Evolutionary conservation across 2,329 filamentous ascomycete species (phyloP), one percentile per base, ranked within the genome.

Genomic region (Epichloe sp.): DNA sequence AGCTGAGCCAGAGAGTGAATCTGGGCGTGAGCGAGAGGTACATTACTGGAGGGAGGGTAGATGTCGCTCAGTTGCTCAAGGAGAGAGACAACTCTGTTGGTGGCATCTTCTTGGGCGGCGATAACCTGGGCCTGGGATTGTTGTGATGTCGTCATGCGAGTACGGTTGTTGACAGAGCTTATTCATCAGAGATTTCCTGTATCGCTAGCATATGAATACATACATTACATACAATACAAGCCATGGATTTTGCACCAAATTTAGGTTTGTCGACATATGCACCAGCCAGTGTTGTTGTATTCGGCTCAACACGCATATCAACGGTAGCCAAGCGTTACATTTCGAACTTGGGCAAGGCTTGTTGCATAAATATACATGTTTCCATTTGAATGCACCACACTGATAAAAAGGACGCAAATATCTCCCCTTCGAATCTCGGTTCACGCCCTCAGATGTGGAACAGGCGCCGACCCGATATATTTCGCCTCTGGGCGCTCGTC

Each of bases 11-110:
- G 65, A 78, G 87, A 53, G 79, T 96, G 51, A 96, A 96, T 62
- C 76, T 88, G 15, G 90, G 91, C 6, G 87, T 95, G 26, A 95
- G 87, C 62, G 88, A 90, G 69, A 79, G 77, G 60, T 97, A 96
- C 66, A 73, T 96, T 54, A 87, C 88, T 0, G 79, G 80, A n/a
- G 87, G 88, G 0, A 73, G 79, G n/a, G 79, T 95, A n/a, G 86
- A 96, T 69, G 74, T 95, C 5, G 83, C 83, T 48, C 76, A 88
- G 58, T 65, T 95, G 61, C 59, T 84, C 51, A 74, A 71, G 51
- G 80, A 79, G n/a, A 76, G 74, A 40, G 75, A 77, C 37, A 80
- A 80, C 4, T 50, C 51, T n/a, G 44, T 52, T 1, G 53, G 62
- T 0, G 64, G 63, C 1, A 47, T 70, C 14, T 70, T 70, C 41